Percentiles rank a stretch among this genome's conserved stretches.
Conservation (phyloP, 148 eudicot species). For the Camellia lanceoleosa region DNA sequence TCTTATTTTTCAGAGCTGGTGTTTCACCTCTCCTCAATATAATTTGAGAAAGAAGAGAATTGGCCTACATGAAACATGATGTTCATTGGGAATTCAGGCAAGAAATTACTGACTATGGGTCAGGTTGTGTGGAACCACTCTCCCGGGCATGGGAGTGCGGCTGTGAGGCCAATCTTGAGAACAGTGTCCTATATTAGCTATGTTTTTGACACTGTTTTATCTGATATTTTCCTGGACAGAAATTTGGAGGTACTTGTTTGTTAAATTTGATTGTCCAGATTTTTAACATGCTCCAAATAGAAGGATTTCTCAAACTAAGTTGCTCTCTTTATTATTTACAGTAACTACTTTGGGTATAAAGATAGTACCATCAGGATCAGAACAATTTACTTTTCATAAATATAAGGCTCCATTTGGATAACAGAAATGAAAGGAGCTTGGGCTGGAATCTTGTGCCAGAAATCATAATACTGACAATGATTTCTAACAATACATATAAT, state of each 20-base stretch:
- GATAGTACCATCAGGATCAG: neutral
- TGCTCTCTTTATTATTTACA: neutral
- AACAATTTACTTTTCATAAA: neutral
- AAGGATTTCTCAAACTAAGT: neutral
- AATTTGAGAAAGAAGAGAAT: constrained; percentile 76
- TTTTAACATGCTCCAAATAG: neutral
- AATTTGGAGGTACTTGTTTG: neutral
- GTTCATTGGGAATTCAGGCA: constrained; percentile 26
- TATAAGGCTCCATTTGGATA: neutral
- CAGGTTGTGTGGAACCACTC: constrained; percentile 90
- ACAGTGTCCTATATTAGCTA: neutral
- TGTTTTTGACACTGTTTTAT: neutral
- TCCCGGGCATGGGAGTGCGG: constrained; percentile 68
- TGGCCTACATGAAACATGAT: constrained; percentile 44
- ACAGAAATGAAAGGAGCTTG: neutral
- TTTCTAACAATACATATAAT: neutral
- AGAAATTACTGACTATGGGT: constrained; percentile 64
- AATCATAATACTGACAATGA: too few relatives aligned
- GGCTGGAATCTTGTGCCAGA: neutral
- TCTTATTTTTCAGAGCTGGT: constrained; percentile 56
- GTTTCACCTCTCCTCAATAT: constrained; percentile 76
- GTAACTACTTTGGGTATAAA: neutral
- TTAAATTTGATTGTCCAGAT: neutral
- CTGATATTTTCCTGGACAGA: neutral
- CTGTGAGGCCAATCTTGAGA: constrained; percentile 57